Evolutionary conservation across 2,329 filamentous ascomycete species (phyloP), one percentile per base, ranked within the genome.

Genomic region (Alternaria rosae): DNA sequence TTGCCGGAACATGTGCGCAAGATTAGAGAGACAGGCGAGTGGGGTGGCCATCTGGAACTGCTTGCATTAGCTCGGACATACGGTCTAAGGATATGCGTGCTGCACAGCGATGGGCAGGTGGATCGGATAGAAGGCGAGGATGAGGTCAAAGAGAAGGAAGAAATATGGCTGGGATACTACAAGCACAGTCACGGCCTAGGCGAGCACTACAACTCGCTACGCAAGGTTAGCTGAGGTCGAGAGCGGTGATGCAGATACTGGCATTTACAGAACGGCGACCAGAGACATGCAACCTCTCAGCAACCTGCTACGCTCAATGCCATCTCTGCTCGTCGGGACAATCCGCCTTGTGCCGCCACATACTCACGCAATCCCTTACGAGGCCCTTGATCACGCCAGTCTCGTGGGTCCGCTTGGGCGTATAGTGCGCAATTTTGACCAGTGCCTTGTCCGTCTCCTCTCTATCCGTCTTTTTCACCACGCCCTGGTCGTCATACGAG

Each of bases 121-220:
- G 92, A 97, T 77, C 90, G 87, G 69, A 92, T 98, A 65, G 84
- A 86, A 70, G 85, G 88, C 7, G 74, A 71, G 2, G 83, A 81
- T 20, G 54, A 53, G 26, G 76, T 79, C 5, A 77, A 79, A 55
- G 74, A 73, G 10, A 83, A 81, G 68, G 86, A 86, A 70, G 87
- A 87, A 68, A 85, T 97, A 53, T 98, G 95, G 94, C 79, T 99
- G 79, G 94, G 93, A 35, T 99, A 98, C 80, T 98, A 98, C 80
- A 87, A 92, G 72, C 93, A 97, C 82, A 92, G 92, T 51, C 98
- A 96, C 79, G 94, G 94, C 1, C 83, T 99, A 52, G 95, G 95
- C 12, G 95, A 98, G 82, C 95, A 99, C 81, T 99, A 99, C 81
- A 99, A 99, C 78, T 97, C 94, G 55, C 80, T 99, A 76, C 75